Base-by-base conservation (phyloP, 352 stramenopile species). In the Pythium periplocum region DNA sequence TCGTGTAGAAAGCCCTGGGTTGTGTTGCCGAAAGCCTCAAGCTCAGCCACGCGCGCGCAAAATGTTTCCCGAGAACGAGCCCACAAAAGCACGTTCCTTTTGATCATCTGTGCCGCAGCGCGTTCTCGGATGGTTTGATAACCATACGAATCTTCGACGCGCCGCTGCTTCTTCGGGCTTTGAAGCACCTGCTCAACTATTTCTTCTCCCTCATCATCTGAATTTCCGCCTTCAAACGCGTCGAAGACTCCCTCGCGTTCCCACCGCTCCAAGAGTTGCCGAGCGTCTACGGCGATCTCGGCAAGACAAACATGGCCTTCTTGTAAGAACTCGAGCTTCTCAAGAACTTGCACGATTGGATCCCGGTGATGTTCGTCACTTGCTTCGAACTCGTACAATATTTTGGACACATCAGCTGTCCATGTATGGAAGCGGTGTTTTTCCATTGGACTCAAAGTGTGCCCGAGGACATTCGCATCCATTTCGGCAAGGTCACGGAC, bases 11-110 rank as follows among this genome's bases (percentile, higher is more conserved):
- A 49, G 4, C 57, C 73, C 34, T 76, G 64, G 0, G 74, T 86
- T 12, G 74, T 86, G 9, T 73, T 82, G 17, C 76, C 76, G 52
- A 87, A 87, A 7, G 78, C 46, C 47, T 83, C 48, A 33, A 90
- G 68, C 61, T 90, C 74, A 1, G 75, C 73, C 6, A 87, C 75
- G 11, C 78, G 75, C 12, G 77, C 61, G 45, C 66, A 64, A 34
- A 86, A 87, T 8, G 72, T 70, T 32, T 61, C 57, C n/a, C 69
- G 72, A 8, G 72, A 70, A 7, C 78, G 61, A 42, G 71, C 65
- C 78, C 78, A 90, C 8, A 34, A 48, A 32, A 87, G 49, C 0
- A 86, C 69, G 11, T 75, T 75, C 7, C 76, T 74, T 53, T 87
- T 87, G 55, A 90, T 85, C 41, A 86, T 48, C 38, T 68, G 70